A percentile compares a stretch with the other conserved stretches of the same genome.
phyloP scores from a whole-genome alignment of 805 yeast species.

The Candida broadrunensis region DNA sequence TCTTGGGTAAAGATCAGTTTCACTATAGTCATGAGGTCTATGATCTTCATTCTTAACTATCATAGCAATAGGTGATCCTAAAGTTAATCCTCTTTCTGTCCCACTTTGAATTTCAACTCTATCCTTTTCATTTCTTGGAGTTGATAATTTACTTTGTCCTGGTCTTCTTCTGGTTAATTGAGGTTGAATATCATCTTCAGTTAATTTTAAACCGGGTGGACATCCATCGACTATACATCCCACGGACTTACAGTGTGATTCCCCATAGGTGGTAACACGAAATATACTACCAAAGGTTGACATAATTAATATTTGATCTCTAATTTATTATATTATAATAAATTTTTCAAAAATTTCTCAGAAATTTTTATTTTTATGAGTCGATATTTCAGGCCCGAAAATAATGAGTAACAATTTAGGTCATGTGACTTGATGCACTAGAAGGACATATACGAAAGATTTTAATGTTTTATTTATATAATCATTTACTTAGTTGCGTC shows the following conservation, averaged over 20 bases:
- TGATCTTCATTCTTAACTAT: conserved; percentile 91
- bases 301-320: conserved; percentile 23
- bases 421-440: no score
- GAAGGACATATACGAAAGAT: no score
- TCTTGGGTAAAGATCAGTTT: conserved; percentile 93
- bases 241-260: conserved; percentile 94
- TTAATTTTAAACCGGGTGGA: conserved; percentile 87
- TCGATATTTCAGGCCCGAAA: not conserved
- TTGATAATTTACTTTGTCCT: conserved; percentile 87
- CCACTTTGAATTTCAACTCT: conserved; percentile 92
- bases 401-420: no score
- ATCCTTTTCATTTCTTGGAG: conserved; percentile 96
- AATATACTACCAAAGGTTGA: conserved; percentile 41
- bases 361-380: no score
- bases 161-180: conserved; percentile 97
- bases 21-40: conserved; percentile 93
- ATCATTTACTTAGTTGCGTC: no score
- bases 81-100: conserved; percentile 82
- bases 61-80: conserved; percentile 97
- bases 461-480: no score
- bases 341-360: no score
- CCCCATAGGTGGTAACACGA: conserved; percentile 93
- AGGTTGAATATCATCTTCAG: conserved; percentile 89
- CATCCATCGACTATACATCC: conserved; percentile 99
- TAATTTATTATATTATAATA: no score